phyloP scores from a whole-genome alignment of 495 filamentous ascomycete genomes.

The Astrothelium macrocarpum region DNA sequence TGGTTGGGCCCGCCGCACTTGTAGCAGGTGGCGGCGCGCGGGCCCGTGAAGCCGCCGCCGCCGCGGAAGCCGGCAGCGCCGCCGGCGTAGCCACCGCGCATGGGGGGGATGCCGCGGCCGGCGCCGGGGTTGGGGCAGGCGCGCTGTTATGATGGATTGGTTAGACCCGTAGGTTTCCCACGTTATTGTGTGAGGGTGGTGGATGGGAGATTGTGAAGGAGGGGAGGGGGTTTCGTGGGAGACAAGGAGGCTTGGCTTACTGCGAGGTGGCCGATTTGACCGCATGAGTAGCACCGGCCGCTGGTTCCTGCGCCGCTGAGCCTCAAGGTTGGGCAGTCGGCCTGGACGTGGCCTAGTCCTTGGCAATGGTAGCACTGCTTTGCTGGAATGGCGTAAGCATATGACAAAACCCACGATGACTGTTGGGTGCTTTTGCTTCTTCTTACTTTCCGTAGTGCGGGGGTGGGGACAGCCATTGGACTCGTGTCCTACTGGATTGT shows the following conservation, averaged over 20 bases:
- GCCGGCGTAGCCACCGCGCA: conserved; percentile 55
- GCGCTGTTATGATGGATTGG: conserved; percentile 43
- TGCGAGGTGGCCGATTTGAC: conserved; percentile 81
- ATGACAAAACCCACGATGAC: conserved; percentile 5
- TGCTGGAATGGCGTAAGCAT: conserved; percentile 39
- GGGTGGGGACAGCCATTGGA: conserved; percentile 94
- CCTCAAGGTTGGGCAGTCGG: conserved; percentile 95
- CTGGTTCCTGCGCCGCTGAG: conserved; percentile 69
- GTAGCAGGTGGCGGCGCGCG: conserved; percentile 91
- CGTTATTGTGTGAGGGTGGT: neutral
- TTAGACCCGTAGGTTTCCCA: conserved; percentile 1
- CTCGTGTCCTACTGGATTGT: conserved; percentile 65
- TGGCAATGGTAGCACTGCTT: conserved; percentile 99
- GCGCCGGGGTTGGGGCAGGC: conserved; percentile 67
- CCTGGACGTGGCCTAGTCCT: conserved; percentile 95
- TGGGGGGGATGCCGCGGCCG: conserved; percentile 38
- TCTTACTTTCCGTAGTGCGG: conserved; percentile 82
- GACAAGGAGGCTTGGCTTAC: conserved; percentile 34
- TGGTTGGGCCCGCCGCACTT: conserved; percentile 99
- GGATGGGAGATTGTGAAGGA: neutral
- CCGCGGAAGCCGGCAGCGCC: conserved; percentile 59
- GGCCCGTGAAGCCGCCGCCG: conserved; percentile 49
- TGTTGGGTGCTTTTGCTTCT: neutral
- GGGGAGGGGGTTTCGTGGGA: neutral
- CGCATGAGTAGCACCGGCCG: conserved; percentile 93